Evolutionary conservation across 208 protist genomes (phyloP).

Genomic region (Acanthamoeba lenticulata): DNA sequence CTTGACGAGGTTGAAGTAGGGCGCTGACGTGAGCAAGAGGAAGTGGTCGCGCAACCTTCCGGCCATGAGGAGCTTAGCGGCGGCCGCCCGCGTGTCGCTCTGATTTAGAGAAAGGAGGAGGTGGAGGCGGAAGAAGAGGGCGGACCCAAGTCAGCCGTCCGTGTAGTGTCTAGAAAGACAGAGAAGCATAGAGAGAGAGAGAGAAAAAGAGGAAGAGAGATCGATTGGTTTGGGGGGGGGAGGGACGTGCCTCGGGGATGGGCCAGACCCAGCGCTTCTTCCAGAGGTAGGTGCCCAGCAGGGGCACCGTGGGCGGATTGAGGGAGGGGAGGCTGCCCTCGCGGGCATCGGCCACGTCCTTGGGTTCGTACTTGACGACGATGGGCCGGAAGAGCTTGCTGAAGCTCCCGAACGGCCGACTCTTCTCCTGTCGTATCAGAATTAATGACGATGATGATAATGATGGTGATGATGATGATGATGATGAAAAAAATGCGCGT

Average conservation of each 20-base stretch:
- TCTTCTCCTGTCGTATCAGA: background rate
- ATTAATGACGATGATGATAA: background rate
- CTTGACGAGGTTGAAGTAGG: slow-evolving; percentile 26
- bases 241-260: background rate
- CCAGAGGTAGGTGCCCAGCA: slow-evolving; percentile 53
- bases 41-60: slow-evolving; percentile 46
- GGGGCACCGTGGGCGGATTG: slow-evolving; percentile 34
- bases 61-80: slow-evolving; percentile 6
- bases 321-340: background rate
- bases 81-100: slow-evolving; percentile 5
- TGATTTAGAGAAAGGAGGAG: background rate
- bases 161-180: too few relatives aligned
- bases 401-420: slow-evolving; percentile 39
- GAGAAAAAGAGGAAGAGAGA: background rate
- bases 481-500: background rate
- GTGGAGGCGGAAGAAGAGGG: background rate
- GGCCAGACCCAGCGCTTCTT: slow-evolving; percentile 61
- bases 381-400: slow-evolving; percentile 69
- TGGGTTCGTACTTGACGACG: slow-evolving; percentile 55
- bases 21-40: slow-evolving; percentile 10
- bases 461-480: too few relatives aligned
- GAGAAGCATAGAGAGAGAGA: background rate
- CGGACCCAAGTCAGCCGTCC: too few relatives aligned
- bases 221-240: background rate
- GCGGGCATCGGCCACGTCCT: background rate